Base-by-base conservation (phyloP, 148 eudicot species). In the Chenopodium suecicum region DNA sequence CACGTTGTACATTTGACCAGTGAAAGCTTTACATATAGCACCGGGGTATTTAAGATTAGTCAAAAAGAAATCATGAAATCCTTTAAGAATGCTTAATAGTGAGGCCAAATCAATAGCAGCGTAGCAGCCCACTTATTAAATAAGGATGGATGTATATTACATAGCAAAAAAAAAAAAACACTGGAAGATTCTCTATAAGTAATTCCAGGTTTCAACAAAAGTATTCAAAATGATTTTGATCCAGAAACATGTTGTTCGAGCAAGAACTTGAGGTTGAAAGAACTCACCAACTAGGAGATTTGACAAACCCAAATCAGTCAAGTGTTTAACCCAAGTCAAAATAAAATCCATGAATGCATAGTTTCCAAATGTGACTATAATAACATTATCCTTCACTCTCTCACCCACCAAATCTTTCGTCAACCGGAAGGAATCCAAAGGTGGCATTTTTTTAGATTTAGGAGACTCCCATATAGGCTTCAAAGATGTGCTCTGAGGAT, bases 291-390 rank as follows among this genome's bases (percentile, higher is more conserved):
- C 95, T 77, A 96, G 91, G 70, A 96, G 88, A 89, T 96, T 95
- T 54, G 88, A 88, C 22, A 96, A 78, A 54, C 95, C 94, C 83
- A 96, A 74, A 84, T 94, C 98, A 69, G 94, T 90, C 91, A 96
- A 84, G 82, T 89, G 97, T 69, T 92, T 96, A 79, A 96, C 99
- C 99, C 99, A 96, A 74, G 94, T 90, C 71, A 96, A 88, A 79
- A 96, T 94, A 76, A 96, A 96, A 89, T 96, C 98, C 98, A 92
- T 94, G 82, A 94, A 96, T 25, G 99, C 99, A 85, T 89, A 96
- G 82, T 96, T 96, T 48, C 99, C 99, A 82, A 96, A 96, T 29
- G 98, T 96, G 80, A 94, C 93, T 78, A 94, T 85, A 22, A 96
- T 56, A 73, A 91, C 82, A 41, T 96, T 96, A 80, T 94, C 92